phyloP scores from a whole-genome alignment of 2,329 filamentous ascomycete genomes.

The Domatiomyces globalis region DNA sequence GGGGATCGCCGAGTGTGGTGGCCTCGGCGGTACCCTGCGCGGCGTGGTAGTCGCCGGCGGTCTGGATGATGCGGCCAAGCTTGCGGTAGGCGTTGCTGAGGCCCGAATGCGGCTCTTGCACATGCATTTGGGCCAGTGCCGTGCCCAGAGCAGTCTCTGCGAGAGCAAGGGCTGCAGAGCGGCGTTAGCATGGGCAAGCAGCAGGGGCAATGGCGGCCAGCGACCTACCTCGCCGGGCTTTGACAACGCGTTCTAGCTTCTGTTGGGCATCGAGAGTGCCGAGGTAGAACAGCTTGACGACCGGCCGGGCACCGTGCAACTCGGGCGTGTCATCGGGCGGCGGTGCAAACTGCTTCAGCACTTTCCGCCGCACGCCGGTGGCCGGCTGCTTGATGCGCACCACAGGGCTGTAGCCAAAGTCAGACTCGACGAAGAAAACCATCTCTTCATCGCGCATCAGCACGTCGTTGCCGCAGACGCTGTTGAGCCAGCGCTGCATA shows the following conservation, averaged over 20 bases:
- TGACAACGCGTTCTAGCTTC: constrained; percentile 89
- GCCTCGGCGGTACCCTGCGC: constrained; percentile 94
- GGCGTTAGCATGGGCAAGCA: constrained; percentile 3
- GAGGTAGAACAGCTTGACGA: constrained; percentile 91
- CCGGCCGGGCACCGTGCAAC: constrained; percentile 71
- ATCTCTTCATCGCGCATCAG: constrained; percentile 94
- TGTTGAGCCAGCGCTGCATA: constrained; percentile 90
- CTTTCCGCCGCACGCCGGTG: constrained; percentile 84
- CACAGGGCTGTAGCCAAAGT: constrained; percentile 94
- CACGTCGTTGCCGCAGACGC: constrained; percentile 79
- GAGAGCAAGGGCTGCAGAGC: constrained; percentile 60
- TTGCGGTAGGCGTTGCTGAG: constrained; percentile 86
- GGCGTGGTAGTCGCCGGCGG: constrained; percentile 86
- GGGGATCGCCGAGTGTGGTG: constrained; percentile 80
- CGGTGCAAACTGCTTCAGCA: constrained; percentile 95
- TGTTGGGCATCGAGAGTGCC: constrained; percentile 94
- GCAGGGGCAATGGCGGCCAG: background rate
- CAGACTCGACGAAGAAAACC: constrained; percentile 95
- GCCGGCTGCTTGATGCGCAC: constrained; percentile 93
- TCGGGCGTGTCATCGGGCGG: constrained; percentile 95
- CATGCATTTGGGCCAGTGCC: constrained; percentile 71
- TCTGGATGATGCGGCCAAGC: constrained; percentile 84
- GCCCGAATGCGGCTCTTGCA: constrained; percentile 80
- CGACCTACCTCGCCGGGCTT: constrained; percentile 65
- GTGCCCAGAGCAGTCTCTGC: constrained; percentile 87